Evolutionary conservation across 768 basidiomycete genomes (phyloP).

Genomic region (Artomyces pyxidatus): DNA sequence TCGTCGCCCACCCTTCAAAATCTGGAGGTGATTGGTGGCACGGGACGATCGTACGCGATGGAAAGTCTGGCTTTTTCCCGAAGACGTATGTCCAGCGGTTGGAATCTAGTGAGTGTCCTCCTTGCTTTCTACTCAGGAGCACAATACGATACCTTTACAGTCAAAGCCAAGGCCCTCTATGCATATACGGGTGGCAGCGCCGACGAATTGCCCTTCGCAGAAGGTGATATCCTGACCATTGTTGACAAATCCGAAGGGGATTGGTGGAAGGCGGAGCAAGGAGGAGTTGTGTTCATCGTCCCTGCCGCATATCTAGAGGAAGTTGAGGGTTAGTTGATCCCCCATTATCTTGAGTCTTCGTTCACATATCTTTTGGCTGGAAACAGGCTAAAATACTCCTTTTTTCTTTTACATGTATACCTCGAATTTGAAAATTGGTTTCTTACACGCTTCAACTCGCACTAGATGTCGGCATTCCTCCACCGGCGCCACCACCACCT

Average conservation of each 20-base stretch:
- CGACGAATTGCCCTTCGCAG: slow-evolving; percentile 82
- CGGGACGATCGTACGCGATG: slow-evolving; percentile 56
- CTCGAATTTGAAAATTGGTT: slow-evolving; percentile 17
- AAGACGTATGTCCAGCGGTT: slow-evolving; percentile 77
- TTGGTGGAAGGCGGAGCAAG: slow-evolving; percentile 96
- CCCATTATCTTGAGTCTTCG: slow-evolving; percentile 47
- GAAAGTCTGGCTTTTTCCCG: slow-evolving; percentile 83
- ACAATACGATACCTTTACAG: slow-evolving; percentile 24
- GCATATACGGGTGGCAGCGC: slow-evolving; percentile 58
- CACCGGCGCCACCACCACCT: too few relatives aligned
- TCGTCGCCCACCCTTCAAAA: slow-evolving; percentile 82
- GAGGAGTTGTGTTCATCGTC: slow-evolving; percentile 80
- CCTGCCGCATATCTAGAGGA: slow-evolving; percentile 88
- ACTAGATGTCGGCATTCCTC: slow-evolving; percentile 1
- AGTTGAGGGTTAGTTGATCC: slow-evolving; percentile 79
- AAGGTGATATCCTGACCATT: slow-evolving; percentile 71
- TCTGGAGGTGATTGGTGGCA: slow-evolving; percentile 90
- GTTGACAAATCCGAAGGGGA: slow-evolving; percentile 78
- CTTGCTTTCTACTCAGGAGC: slow-evolving; percentile 4
- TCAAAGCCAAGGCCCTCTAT: slow-evolving; percentile 74
- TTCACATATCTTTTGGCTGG: slow-evolving; percentile 41
- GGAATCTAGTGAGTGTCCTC: slow-evolving; percentile 45
- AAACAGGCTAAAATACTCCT: slow-evolving; percentile 77
- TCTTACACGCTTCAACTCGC: neutral
- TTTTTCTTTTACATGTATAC: slow-evolving; percentile 31